Evolutionary conservation across 2,329 filamentous ascomycete genomes (phyloP), one percentile per base, ranked within the genome.

Genomic region (Alternaria atra): DNA sequence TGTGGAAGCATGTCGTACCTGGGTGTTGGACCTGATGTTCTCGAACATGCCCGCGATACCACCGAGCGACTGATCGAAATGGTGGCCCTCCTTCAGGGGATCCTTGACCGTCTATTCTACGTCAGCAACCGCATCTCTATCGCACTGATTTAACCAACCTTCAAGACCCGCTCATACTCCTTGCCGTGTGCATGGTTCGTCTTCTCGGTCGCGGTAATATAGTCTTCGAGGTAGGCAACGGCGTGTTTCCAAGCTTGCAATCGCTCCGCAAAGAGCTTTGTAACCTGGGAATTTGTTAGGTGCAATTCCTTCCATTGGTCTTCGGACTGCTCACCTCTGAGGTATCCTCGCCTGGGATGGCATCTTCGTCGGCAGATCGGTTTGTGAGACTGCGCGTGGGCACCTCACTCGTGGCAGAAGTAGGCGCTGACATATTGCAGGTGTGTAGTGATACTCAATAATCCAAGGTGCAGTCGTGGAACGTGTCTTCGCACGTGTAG

Each of bases 201-300:
- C 84, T 94, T 97, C 79, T 97, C 93, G 4, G 93, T 92, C 6
- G 91, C 89, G 30, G 83, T 84, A 73, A 98, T 85, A 78, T 97
- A 99, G 52, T 97, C 93, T 80, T 98, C 93, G 48, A 99, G 85
- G 76, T 97, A 94, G 58, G 85, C 92, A 64, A 93, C 92, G 63
- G 94, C 92, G 79, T 98, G 94, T 79, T 97, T 98, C 93, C 93
- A 99, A 47, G 95, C 95, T 73, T 92, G 91, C 63, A 99, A 85
- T 67, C 95, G 89, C 83, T 98, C 93, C 56, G 90, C 85, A 66
- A 99, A 90, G 51, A 98, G 86, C 76, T 80, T 83, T 44, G 82
- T 84, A 40, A 80, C 70, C 60, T 56, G 10, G 1, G 1, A 2
- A n/a, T 7, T 5, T 47, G 46, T 69, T 35, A 67, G 55, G 2